Evolutionary conservation across 2,329 filamentous ascomycete species (phyloP).

Genomic region (Cyphellophora attinorum): DNA sequence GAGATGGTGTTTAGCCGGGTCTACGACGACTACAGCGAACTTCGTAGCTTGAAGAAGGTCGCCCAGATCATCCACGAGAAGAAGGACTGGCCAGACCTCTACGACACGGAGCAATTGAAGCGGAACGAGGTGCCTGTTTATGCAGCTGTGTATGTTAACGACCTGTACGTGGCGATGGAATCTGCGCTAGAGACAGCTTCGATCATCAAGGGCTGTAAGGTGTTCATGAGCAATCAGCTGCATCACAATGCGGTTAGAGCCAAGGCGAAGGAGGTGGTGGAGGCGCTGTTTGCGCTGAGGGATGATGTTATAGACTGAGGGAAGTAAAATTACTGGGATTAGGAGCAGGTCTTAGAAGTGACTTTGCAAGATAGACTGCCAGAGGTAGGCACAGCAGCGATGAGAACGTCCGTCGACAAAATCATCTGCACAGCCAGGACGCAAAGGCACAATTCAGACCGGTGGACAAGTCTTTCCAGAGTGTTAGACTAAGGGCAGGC

Average conservation of each 20-base stretch:
- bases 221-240: conserved; percentile 76
- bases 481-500: too few relatives aligned
- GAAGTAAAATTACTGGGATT: neutral
- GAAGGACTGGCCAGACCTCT: conserved; percentile 64
- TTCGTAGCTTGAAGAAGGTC: conserved; percentile 57
- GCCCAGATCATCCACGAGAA: conserved; percentile 62
- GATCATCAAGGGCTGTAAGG: conserved; percentile 66
- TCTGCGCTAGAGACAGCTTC: conserved; percentile 64
- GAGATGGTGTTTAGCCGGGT: conserved; percentile 55
- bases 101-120: conserved; percentile 62
- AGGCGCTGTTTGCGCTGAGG: conserved; percentile 64
- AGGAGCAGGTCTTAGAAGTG: too few relatives aligned
- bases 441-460: too few relatives aligned
- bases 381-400: too few relatives aligned
- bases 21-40: conserved; percentile 55
- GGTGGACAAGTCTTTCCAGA: too few relatives aligned
- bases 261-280: conserved; percentile 66
- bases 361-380: too few relatives aligned
- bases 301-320: conserved; percentile 56
- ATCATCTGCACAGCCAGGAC: too few relatives aligned
- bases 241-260: conserved; percentile 75
- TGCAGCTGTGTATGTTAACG: conserved; percentile 71
- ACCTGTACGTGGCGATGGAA: conserved; percentile 84
- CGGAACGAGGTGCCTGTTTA: conserved; percentile 79
- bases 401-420: too few relatives aligned